Evolutionary conservation across 108 stramenopile genomes (phyloP).

Genomic region (Fistulifera solaris): DNA sequence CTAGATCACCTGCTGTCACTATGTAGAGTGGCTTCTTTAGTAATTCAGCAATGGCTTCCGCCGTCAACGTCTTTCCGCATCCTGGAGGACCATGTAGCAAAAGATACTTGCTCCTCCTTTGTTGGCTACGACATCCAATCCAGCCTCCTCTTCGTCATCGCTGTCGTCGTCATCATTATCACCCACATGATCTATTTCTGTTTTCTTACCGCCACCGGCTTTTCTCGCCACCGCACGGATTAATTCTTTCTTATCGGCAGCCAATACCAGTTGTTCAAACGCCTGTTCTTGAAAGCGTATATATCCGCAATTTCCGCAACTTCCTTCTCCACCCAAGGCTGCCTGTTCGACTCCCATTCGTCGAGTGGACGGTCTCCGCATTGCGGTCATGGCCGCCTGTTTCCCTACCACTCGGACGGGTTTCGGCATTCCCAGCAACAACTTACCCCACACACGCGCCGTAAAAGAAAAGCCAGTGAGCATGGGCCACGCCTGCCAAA

Average conservation of each 20-base stretch:
- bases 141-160: constrained; percentile 26
- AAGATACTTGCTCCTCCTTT: constrained; percentile 61
- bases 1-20: constrained; percentile 56
- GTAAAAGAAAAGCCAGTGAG: constrained; percentile 60
- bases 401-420: constrained; percentile 4
- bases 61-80: constrained; percentile 96
- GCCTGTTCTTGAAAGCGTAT: constrained; percentile 50
- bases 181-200: constrained; percentile 12
- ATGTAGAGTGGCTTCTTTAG: constrained; percentile 57
- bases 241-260: constrained; percentile 48
- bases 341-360: constrained; percentile 38
- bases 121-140: constrained; percentile 62
- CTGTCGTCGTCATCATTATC: constrained; percentile 22
- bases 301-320: constrained; percentile 50
- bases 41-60: constrained; percentile 87
- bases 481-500: constrained; percentile 62
- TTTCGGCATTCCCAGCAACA: constrained; percentile 50
- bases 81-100: constrained; percentile 98
- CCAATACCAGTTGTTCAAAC: constrained; percentile 56
- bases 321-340: constrained; percentile 48
- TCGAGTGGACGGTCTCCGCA: constrained; percentile 18
- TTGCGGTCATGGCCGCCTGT: constrained; percentile 3
- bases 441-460: constrained; percentile 58
- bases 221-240: constrained; percentile 65
- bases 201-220: constrained; percentile 22